Evolutionary conservation across 495 filamentous ascomycete species (phyloP), one percentile per base, ranked within the genome.

Genomic region (Aspergillus nidulans): DNA sequence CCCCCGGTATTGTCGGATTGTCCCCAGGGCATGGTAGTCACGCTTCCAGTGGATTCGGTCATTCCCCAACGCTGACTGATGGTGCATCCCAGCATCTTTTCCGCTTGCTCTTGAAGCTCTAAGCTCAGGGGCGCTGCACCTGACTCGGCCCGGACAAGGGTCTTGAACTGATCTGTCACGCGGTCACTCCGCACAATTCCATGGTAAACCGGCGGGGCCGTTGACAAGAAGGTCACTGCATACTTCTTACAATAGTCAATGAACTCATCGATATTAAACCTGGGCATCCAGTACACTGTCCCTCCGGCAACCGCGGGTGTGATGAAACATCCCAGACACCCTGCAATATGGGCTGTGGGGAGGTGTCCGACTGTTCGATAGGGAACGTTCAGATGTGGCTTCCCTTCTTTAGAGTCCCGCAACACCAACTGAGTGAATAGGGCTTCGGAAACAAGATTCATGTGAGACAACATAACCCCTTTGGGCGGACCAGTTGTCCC

Each of bases 401-500:
- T 65, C 55, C 78, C 79, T 3, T 65, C 68, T 53, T 84, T 62
- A 30, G 84, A 73, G 4, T 72, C 70, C 6, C 67, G 77, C 41
- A 92, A 85, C 2, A 74, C 77, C 30, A 74, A 67, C 15, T 70
- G 76, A 1, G 78, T 59, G 66, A 74, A 71, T 46, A 81, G 56
- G 2, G 77, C 61, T 63, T 92, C 89, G 40, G 86, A 63, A 3
- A 89, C 78, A 45, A 94, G 79, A 63, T 94, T 94, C 49, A 63
- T 60, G 65, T 95, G 90, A 28, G 77, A 84, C 7, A 94, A 69
- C 80, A 85, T 85, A 23, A 92, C 90, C 4, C 90, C 90, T 67
- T 95, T 94, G 6, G 90, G 89, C 49, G 86, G 66, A 3, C 90
- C 90, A 0, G 89, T 92, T 0, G 90, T 94, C 16, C 90, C 90